Evolutionary conservation across 306 rosid genomes (phyloP).

Genomic region (Abrus pulchellus): DNA sequence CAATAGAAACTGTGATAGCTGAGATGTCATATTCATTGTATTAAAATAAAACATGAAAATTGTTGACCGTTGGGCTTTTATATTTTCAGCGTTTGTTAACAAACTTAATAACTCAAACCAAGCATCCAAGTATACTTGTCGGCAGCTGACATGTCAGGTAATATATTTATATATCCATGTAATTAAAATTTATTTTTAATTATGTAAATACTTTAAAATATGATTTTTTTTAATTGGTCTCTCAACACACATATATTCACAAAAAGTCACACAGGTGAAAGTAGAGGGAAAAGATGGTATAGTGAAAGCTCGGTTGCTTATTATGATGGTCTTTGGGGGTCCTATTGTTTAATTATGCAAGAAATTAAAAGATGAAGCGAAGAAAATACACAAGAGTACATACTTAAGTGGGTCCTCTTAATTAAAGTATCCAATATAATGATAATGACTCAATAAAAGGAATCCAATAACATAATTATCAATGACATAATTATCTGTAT

Average conservation of each 20-base stretch:
- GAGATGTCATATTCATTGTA: conserved; percentile 59
- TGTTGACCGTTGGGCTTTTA: conserved; percentile 43
- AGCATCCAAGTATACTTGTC: conserved; percentile 23
- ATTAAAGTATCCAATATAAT: conserved; percentile 43
- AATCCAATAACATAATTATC: conserved; percentile 48
- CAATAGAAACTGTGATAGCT: conserved; percentile 27
- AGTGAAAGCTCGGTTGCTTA: conserved; percentile 37
- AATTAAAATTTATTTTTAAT: no score
- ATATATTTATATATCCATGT: not conserved
- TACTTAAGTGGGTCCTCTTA: conserved; percentile 43
- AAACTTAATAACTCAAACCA: not conserved
- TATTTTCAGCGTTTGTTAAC: not conserved
- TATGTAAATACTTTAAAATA: no score
- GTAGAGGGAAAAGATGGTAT: conserved; percentile 20
- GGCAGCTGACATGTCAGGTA: not conserved
- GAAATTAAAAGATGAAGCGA: conserved; percentile 28
- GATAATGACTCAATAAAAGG: conserved; percentile 49
- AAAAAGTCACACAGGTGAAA: conserved; percentile 6
- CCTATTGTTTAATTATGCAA: conserved; percentile 26
- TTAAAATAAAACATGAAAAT: conserved; percentile 17
- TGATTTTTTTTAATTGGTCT: no score
- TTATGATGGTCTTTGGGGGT: conserved; percentile 40
- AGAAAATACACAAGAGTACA: conserved; percentile 39
- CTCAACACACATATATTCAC: not conserved
- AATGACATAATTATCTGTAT: not conserved